Evolutionary conservation across 306 rosid species (phyloP).

Genomic region (Citrullus colocynthis): DNA sequence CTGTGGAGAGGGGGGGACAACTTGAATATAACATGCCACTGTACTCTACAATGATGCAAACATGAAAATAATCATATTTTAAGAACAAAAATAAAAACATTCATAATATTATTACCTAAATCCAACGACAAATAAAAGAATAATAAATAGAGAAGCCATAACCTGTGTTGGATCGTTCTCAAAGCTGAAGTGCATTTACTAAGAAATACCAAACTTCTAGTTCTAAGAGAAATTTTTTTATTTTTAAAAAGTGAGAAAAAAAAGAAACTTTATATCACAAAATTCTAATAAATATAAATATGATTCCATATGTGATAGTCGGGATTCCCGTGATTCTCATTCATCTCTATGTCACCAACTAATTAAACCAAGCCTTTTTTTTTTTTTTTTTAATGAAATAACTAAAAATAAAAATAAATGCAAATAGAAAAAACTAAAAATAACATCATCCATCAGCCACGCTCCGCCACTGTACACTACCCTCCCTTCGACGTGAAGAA

Average conservation of each 20-base stretch:
- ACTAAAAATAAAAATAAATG: not conserved
- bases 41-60: not conserved
- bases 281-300: not conserved
- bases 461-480: slow-evolving; percentile 21
- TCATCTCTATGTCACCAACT: slow-evolving; percentile 28
- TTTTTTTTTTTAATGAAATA: not conserved
- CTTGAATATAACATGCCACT: not conserved
- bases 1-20: not conserved
- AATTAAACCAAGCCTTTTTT: slow-evolving; percentile 6
- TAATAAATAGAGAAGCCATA: not conserved
- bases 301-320: slow-evolving; percentile 17
- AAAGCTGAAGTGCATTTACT: slow-evolving; percentile 3
- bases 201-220: not conserved
- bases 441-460: slow-evolving; percentile 13
- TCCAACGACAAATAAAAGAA: not conserved
- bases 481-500: slow-evolving; percentile 43
- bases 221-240: not conserved
- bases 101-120: not conserved
- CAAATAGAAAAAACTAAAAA: not conserved
- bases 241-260: too few species aligned
- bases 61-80: not conserved
- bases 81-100: not conserved
- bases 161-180: not conserved
- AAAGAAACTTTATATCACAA: not conserved
- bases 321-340: slow-evolving; percentile 55